phyloP scores from a whole-genome alignment of 2,329 filamentous ascomycete species.

The Phaeophleospora eucalypticola region DNA sequence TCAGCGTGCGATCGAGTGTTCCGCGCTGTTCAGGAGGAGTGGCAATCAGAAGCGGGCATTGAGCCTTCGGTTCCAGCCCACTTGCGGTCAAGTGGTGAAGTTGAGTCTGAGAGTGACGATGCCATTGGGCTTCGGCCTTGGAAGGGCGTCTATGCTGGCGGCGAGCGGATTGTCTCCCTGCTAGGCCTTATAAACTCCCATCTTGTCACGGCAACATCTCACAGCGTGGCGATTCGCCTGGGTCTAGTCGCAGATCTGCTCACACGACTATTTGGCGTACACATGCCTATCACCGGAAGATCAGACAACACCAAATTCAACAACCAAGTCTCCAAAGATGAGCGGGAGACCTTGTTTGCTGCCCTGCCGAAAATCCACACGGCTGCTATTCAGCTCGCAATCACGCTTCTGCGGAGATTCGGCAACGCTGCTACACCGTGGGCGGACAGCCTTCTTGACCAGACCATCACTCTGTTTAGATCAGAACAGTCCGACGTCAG shows the following conservation, averaged over 20 bases:
- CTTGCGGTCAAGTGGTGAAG: conserved; percentile 17
- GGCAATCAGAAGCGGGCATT: conserved; percentile 61
- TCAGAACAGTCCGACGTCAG: conserved; percentile 47
- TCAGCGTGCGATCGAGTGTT: conserved; percentile 71
- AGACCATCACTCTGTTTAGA: conserved; percentile 66
- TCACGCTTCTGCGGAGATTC: conserved; percentile 56
- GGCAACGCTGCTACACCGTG: conserved; percentile 56
- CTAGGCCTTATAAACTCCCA: conserved; percentile 62
- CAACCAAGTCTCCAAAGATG: conserved; percentile 69
- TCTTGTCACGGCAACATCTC: conserved; percentile 61
- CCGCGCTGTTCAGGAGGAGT: conserved; percentile 73
- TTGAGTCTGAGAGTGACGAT: conserved; percentile 20
- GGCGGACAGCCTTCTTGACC: conserved; percentile 63
- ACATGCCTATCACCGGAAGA: conserved; percentile 46
- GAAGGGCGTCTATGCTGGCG: conserved; percentile 70
- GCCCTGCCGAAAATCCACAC: conserved; percentile 70
- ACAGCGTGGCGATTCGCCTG: conserved; percentile 63
- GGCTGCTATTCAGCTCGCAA: conserved; percentile 62
- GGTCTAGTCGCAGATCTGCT: conserved; percentile 65
- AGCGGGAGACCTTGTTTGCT: conserved; percentile 74
- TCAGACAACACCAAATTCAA: conserved; percentile 58
- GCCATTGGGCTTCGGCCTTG: conserved; percentile 59
- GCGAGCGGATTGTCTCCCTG: conserved; percentile 64
- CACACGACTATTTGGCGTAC: conserved; percentile 64
- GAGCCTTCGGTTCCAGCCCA: conserved; percentile 20